Evolutionary conservation across 352 stramenopile genomes (phyloP), one percentile per base, ranked within the genome.

Genomic region (Pythium folliculosum): DNA sequence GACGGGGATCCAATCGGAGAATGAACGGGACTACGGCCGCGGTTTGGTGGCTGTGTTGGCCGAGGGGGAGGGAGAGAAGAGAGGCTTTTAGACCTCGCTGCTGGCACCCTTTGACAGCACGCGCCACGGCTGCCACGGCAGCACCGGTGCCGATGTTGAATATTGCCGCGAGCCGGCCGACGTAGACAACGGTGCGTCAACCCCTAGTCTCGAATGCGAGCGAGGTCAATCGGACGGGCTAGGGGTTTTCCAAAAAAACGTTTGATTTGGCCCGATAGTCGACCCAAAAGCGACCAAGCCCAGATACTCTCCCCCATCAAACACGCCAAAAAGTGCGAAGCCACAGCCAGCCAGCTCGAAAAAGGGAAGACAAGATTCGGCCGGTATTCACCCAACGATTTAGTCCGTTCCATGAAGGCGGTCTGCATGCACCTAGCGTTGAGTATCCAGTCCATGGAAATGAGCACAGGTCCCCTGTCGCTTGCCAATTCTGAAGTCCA

Each of bases 1-100:
- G 40, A 57, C 44, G 9, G 9, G 65, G 65, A 73, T 74, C 71
- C 58, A 81, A 81, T 70, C 68, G 71, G 62, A 81, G 77, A 81
- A 87, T 80, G 77, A 80, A 55, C 32, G 8, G 3, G 40, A 21
- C 17, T 13, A 17, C 5, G 40, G 3, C 6, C 5, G 5, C 32
- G 38, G 51, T 25, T 64, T 64, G 58, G 45, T 12, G n/a, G 22
- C 21, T 23, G 25, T 16, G 23, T 55, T 56, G 57, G 23, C n/a
- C 14, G n/a, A 17, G 52, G 12, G 30, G 35, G 35, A 59, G 52
- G 38, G 37, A 43, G 37, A 27, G 17, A 5, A 21, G 57, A 32
- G n/a, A 38, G 22, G 35, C 12, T 13, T 60, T 60, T 50, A 60
- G 37, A 50, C 54, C 17, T 14, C 22, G 23, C 16, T n/a, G n/a